Percentiles rank a stretch among this genome's conserved stretches.
These are phyloP conservation scores for Colletotrichum sp. DNA, from an alignment of 2,329 filamentous ascomycete genomes.

Conservation along the genomic window DNA sequence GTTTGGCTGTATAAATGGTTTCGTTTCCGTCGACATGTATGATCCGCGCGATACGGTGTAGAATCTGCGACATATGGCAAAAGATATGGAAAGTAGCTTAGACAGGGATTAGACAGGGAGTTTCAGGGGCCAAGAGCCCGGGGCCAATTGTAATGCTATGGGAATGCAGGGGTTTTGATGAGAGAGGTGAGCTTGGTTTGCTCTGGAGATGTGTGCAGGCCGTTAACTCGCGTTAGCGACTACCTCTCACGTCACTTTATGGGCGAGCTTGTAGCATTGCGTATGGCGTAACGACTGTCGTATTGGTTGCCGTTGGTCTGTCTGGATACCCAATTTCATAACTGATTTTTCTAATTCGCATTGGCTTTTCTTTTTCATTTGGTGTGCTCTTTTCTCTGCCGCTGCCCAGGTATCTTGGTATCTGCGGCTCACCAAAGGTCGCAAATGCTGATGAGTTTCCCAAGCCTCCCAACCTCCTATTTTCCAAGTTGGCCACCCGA, in stretches of 20 bases:
- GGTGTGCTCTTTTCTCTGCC: neutral
- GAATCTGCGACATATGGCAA: neutral
- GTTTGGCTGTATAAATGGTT: neutral
- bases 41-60: neutral
- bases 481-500: constrained; percentile 22
- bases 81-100: constrained; percentile 8
- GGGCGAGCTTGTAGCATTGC: neutral
- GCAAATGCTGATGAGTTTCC: constrained; percentile 13
- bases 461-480: constrained; percentile 22
- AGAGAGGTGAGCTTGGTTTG: constrained; percentile 7
- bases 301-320: neutral
- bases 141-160: constrained; percentile 15
- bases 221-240: constrained; percentile 30
- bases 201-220: constrained; percentile 18
- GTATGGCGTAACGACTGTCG: neutral
- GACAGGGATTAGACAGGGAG: constrained; percentile 20
- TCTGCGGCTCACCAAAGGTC: constrained; percentile 21
- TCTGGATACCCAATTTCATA: constrained; percentile 14
- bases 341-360: neutral
- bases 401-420: constrained; percentile 22
- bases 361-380: neutral
- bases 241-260: constrained; percentile 1
- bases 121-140: constrained; percentile 8
- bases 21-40: neutral
- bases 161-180: constrained; percentile 19